These are phyloP conservation scores for Fraxinus albicans DNA, from an alignment of 305 asterid genomes.

Conservation along the genomic window DNA sequence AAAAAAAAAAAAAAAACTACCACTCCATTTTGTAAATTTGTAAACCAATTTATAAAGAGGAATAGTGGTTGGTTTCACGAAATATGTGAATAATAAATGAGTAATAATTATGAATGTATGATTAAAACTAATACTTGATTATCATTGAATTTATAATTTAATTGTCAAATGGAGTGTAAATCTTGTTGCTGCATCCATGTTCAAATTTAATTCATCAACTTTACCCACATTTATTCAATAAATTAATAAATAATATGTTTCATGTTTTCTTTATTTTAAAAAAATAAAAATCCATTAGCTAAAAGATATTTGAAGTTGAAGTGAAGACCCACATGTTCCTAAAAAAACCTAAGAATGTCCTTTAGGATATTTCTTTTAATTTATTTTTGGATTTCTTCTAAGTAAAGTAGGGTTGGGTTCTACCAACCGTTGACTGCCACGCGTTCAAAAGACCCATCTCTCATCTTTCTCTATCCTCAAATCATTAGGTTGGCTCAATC, in stretches of 20 bases:
- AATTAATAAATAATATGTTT: background rate
- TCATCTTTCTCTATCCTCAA: background rate
- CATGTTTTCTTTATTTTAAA: background rate
- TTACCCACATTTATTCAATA: background rate
- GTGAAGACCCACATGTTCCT: background rate
- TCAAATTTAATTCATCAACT: background rate
- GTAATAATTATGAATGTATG: too few relatives aligned
- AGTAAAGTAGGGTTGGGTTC: constrained; percentile 7
- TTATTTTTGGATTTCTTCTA: constrained; percentile 23
- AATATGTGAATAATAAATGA: too few relatives aligned
- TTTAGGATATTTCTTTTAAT: background rate
- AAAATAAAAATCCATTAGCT: background rate
- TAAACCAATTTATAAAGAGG: too few relatives aligned
- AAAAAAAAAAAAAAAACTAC: too few relatives aligned
- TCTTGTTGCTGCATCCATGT: background rate
- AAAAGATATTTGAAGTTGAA: background rate
- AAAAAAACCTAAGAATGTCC: background rate
- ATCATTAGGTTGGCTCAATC: background rate
- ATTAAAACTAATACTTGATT: too few relatives aligned
- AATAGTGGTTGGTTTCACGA: too few relatives aligned
- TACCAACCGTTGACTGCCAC: constrained; percentile 4
- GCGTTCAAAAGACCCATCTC: background rate
- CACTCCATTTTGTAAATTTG: too few relatives aligned
- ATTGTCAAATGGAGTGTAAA: too few relatives aligned
- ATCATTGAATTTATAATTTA: too few relatives aligned